Evolutionary conservation across 2,329 filamentous ascomycete genomes (phyloP).

Genomic region (Botrytis paeoniae): DNA sequence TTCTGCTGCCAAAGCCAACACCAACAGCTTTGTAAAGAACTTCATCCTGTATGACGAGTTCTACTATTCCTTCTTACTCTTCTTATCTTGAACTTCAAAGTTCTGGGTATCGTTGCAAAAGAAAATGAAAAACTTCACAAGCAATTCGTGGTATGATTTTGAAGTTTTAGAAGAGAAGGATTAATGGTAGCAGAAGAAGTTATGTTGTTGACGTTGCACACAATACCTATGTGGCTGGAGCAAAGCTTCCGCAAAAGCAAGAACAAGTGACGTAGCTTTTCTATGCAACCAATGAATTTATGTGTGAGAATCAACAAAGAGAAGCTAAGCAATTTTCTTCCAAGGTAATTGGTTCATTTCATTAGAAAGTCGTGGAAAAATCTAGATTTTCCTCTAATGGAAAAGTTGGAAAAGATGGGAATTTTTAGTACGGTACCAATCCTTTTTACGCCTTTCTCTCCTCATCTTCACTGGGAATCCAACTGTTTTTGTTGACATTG

Average conservation of each 20-base stretch:
- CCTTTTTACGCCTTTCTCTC: background rate
- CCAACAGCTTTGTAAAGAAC: constrained; percentile 66
- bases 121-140: background rate
- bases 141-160: background rate
- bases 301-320: background rate
- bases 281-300: background rate
- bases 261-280: background rate
- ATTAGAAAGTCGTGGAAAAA: background rate
- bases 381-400: constrained; percentile 8
- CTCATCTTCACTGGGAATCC: background rate
- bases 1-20: constrained; percentile 70
- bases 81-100: background rate
- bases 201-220: constrained; percentile 7
- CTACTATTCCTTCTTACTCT: background rate
- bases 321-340: background rate
- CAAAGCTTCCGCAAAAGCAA: constrained; percentile 9
- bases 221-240: constrained; percentile 15
- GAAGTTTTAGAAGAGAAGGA: background rate
- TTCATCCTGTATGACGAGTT: constrained; percentile 57
- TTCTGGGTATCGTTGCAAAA: background rate
- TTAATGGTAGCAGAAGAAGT: background rate
- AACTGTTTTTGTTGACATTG: constrained; percentile 5
- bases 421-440: background rate
- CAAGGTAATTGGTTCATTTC: constrained; percentile 1
- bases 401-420: constrained; percentile 18